Evolutionary conservation across 1,284 basidiomycete genomes (phyloP).

Genomic region (Cryptococcus floricola): DNA sequence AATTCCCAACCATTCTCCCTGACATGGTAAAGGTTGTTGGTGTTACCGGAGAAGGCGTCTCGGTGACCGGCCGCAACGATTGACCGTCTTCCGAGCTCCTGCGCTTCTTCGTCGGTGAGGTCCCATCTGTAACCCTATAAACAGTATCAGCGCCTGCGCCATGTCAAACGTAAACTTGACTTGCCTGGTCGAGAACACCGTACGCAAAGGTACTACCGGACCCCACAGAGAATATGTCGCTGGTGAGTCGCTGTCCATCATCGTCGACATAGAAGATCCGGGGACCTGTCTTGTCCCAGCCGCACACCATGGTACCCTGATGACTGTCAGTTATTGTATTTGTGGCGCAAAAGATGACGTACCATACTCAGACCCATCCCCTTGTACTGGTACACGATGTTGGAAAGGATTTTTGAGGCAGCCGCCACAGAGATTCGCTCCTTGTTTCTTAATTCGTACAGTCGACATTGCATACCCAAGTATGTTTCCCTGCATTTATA

Average conservation of each 20-base stretch:
- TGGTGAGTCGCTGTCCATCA: constrained; percentile 91
- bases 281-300: constrained; percentile 99
- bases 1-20: constrained; percentile 91
- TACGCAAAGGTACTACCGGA: constrained; percentile 98
- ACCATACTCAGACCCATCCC: constrained; percentile 99
- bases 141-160: neutral
- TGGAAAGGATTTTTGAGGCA: constrained; percentile 94
- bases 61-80: constrained; percentile 97
- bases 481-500: constrained; percentile 79
- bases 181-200: constrained; percentile 86
- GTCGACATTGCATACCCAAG: constrained; percentile 92
- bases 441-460: constrained; percentile 95
- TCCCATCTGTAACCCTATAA: constrained; percentile 81
- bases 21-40: constrained; percentile 93
- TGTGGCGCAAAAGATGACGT: constrained; percentile 23
- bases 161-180: constrained; percentile 4
- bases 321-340: constrained; percentile 2
- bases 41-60: constrained; percentile 97
- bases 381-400: constrained; percentile 97
- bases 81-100: constrained; percentile 87
- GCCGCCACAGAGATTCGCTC: constrained; percentile 98
- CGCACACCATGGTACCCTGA: constrained; percentile 98
- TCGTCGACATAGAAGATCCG: constrained; percentile 97
- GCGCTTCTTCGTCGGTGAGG: constrained; percentile 86
- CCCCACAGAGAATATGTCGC: constrained; percentile 95